phyloP scores from a whole-genome alignment of 352 stramenopile species.

The Phytophthora europaea region DNA sequence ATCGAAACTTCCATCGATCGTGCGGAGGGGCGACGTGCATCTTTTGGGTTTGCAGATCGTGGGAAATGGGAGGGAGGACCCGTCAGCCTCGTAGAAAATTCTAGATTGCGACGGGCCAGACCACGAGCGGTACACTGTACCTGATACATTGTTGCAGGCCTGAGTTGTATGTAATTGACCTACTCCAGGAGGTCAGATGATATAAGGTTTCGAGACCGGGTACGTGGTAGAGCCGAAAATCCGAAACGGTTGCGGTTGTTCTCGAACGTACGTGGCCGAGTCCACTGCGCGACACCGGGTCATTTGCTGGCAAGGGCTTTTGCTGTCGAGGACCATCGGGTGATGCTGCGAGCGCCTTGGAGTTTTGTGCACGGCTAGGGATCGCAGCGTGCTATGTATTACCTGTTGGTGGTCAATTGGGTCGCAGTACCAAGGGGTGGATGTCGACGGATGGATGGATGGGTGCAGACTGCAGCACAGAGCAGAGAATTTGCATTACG shows the following conservation, averaged over 20 bases:
- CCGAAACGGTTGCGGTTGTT: conserved; percentile 7
- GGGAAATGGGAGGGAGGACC: conserved; percentile 17
- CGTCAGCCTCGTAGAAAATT: conserved; percentile 65
- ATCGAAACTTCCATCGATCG: conserved; percentile 47
- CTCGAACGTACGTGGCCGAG: conserved; percentile 18
- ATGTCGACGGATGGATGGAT: not conserved
- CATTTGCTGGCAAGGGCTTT: not conserved
- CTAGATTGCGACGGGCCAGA: conserved; percentile 60
- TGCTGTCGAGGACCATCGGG: not conserved
- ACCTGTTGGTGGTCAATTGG: not conserved
- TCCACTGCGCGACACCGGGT: not conserved
- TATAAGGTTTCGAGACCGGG: conserved; percentile 19
- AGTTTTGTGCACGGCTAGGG: not conserved
- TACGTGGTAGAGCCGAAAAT: conserved; percentile 16
- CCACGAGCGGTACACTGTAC: conserved; percentile 10
- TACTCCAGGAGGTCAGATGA: conserved; percentile 8
- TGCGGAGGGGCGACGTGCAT: conserved; percentile 39
- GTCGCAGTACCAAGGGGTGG: not conserved
- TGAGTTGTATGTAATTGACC: conserved; percentile 14
- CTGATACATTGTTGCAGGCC: conserved; percentile 23
- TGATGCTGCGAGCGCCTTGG: not conserved
- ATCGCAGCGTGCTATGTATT: not conserved
- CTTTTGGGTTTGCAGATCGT: not conserved
- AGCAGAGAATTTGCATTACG: too few species aligned
- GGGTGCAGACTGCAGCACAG: not conserved